Conservation (phyloP, 169 alveolate genomes). For the Cyclospora cayetanensis region DNA sequence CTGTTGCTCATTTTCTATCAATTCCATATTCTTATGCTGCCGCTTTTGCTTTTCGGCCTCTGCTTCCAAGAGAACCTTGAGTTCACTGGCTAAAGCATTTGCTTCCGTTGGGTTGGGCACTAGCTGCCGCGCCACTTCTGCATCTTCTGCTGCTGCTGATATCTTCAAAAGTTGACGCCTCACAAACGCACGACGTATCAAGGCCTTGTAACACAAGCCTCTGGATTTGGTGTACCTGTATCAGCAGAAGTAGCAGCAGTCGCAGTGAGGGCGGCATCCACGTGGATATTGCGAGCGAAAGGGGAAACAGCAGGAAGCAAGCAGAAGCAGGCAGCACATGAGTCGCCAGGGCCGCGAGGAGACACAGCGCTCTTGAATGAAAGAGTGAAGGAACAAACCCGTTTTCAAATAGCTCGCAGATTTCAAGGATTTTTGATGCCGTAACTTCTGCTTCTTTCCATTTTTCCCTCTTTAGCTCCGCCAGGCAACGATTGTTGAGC, state of each 20-base stretch:
- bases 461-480: neutral
- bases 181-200: neutral
- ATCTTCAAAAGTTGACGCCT: neutral
- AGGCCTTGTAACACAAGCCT: neutral
- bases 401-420: neutral
- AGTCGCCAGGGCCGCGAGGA: neutral
- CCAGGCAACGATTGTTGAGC: neutral
- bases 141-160: neutral
- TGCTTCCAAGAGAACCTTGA: neutral
- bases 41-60: too few relatives aligned
- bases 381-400: neutral
- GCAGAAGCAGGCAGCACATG: neutral
- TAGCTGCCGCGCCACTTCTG: constrained; percentile 12
- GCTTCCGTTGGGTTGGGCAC: neutral
- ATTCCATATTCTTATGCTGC: too few relatives aligned
- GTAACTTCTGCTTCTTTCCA: neutral
- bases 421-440: neutral
- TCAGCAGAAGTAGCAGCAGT: neutral
- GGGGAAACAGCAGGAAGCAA: neutral
- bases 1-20: too few relatives aligned
- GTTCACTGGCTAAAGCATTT: neutral
- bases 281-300: neutral
- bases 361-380: neutral
- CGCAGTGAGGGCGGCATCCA: neutral
- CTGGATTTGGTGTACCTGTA: neutral